phyloP scores from a whole-genome alignment of 805 yeast genomes.

The Osmozyma mogii region DNA sequence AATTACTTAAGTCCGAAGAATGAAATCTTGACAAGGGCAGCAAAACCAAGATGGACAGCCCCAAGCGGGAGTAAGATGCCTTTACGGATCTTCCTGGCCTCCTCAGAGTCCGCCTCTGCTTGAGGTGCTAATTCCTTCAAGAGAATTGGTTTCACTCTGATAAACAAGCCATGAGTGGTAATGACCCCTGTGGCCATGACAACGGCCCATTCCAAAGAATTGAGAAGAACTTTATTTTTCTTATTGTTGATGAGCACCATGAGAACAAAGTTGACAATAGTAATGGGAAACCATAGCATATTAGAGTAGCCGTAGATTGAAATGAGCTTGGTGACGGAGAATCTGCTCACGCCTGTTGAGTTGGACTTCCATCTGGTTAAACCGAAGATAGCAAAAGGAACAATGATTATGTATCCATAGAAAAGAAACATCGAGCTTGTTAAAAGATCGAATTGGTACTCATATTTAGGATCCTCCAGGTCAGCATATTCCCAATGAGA shows the following conservation, averaged over 20 bases:
- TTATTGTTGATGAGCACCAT: slow-evolving; percentile 39
- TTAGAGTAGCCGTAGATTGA: slow-evolving; percentile 83
- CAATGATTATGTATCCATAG: slow-evolving; percentile 65
- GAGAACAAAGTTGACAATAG: slow-evolving; percentile 50
- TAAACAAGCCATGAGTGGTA: slow-evolving; percentile 55
- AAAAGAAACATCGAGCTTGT: slow-evolving; percentile 63
- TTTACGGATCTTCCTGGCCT: slow-evolving; percentile 18
- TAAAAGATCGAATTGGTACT: slow-evolving; percentile 53
- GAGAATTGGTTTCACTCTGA: slow-evolving; percentile 37
- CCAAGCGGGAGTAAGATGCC: slow-evolving; percentile 34
- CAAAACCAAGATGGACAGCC: slow-evolving; percentile 47
- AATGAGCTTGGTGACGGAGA: slow-evolving; percentile 53
- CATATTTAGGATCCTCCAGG: slow-evolving; percentile 37
- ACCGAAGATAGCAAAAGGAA: slow-evolving; percentile 52
- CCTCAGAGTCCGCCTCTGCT: slow-evolving; percentile 20
- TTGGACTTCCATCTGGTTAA: slow-evolving; percentile 45
- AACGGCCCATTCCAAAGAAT: slow-evolving; percentile 55
- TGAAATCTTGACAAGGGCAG: slow-evolving; percentile 56
- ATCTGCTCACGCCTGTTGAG: slow-evolving; percentile 46
- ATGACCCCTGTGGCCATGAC: slow-evolving; percentile 53
- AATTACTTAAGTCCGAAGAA: slow-evolving; percentile 41
- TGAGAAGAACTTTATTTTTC: slow-evolving; percentile 27
- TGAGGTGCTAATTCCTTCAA: slow-evolving; percentile 27
- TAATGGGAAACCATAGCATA: slow-evolving; percentile 79
- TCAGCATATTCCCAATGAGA: slow-evolving; percentile 42